Evolutionary conservation across 768 basidiomycete species (phyloP).

Genomic region (Podaxis sp.): DNA sequence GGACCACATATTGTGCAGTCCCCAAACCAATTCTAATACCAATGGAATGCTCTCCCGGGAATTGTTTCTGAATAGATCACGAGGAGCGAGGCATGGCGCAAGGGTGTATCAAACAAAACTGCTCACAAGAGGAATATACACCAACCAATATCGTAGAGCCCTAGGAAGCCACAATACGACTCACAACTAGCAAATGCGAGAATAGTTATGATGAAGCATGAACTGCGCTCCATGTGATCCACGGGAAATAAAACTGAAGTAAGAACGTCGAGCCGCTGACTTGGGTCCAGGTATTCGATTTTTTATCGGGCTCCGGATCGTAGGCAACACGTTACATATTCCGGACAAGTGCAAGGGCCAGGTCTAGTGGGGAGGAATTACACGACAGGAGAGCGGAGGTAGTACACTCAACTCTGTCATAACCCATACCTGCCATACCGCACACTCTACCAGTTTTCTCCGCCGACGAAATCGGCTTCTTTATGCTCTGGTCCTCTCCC

Average conservation of each 20-base stretch:
- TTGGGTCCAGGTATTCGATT: not conserved
- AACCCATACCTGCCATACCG: no score
- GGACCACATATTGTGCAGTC: constrained; percentile 3
- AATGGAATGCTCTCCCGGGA: constrained; percentile 17
- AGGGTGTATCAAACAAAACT: not conserved
- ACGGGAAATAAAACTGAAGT: constrained; percentile 21
- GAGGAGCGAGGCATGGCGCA: not conserved
- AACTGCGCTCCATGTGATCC: constrained; percentile 19
- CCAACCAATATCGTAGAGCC: constrained; percentile 19
- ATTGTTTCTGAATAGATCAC: constrained; percentile 14
- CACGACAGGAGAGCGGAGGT: constrained; percentile 16
- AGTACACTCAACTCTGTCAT: no score
- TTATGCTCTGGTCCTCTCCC: no score
- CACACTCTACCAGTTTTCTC: no score
- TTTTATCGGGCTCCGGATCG: not conserved
- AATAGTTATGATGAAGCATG: constrained; percentile 2
- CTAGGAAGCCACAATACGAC: constrained; percentile 17
- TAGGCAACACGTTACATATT: constrained; percentile 15
- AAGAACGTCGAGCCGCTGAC: constrained; percentile 15
- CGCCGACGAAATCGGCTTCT: no score
- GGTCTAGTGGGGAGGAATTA: constrained; percentile 15
- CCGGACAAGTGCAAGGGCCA: constrained; percentile 18
- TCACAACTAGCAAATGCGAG: no score
- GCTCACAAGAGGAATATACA: constrained; percentile 23
- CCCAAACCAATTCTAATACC: constrained; percentile 9